Evolutionary conservation across 1,139 yeast species (phyloP), one percentile per base, ranked within the genome.

Genomic region (Kodamaea plutei): DNA sequence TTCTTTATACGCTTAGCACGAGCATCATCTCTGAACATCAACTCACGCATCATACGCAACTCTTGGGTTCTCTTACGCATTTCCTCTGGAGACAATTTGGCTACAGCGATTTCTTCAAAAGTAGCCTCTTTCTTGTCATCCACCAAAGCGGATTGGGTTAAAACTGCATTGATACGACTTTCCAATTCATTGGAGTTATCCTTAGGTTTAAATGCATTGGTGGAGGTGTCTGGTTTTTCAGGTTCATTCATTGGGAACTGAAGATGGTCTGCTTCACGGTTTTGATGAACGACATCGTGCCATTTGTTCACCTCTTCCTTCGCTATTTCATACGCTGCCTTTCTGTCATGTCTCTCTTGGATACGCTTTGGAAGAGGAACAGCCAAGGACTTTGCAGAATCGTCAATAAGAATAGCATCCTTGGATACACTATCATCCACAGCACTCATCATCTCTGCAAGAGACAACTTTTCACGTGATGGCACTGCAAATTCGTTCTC

Each of bases 21-120:
- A 49, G 80, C 76, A 61, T 91, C 96, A 50, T 91, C 96, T 50
- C 97, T 74, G 61, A 88, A 91, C 95, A 91, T 85, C 41, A 91
- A 72, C 51, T 91, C 98, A 42, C 98, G 75, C 96, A 88, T 88
- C 49, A 83, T 60, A 45, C 97, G 73, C 44, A 91, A 71, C 56
- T 91, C 96, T 36, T 77, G 74, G 9, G 94, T 82, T 43, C 95
- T 74, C 51, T 79, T 76, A 38, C 68, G 65, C 61, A 89, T 62
- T 32, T 93, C 98, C 40, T 84, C 95, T 16, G 83, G 75, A 0
- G 93, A 71, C 54, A 91, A 59, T 45, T 83, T 80, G 2, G 93
- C 87, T n/a, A 82, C 74, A 9, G 87, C 91, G 25, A 87, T 73
- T 37, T 89, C 88, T 55, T 91, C 96, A 56, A 88, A 89, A 3